Evolutionary conservation across 257 asterid genomes (phyloP).

Genomic region (Leonotis leonurus): DNA sequence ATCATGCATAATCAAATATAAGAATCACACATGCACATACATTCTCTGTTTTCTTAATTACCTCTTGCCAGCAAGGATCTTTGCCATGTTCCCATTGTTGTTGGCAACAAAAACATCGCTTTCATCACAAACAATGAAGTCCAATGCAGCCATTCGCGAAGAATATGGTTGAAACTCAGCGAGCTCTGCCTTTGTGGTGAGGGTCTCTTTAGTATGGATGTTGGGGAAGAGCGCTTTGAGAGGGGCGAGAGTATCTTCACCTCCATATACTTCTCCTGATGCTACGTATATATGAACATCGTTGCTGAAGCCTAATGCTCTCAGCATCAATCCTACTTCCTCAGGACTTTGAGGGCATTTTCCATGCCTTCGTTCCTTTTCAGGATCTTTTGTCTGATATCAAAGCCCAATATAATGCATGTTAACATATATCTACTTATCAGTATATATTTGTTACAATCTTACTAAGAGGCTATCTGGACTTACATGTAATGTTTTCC

Average conservation of each 20-base stretch:
- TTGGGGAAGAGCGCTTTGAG: slow-evolving; percentile 66
- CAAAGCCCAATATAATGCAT: neutral
- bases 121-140: slow-evolving; percentile 71
- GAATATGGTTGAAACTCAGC: slow-evolving; percentile 50
- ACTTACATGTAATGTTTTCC: slow-evolving; percentile 68
- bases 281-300: slow-evolving; percentile 73
- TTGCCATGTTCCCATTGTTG: slow-evolving; percentile 83
- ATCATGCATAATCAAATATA: neutral
- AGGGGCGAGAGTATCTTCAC: slow-evolving; percentile 58
- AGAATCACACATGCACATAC: neutral
- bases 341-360: slow-evolving; percentile 68
- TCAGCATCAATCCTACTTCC: slow-evolving; percentile 74
- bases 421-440: too few relatives aligned
- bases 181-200: slow-evolving; percentile 58
- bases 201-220: slow-evolving; percentile 57
- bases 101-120: slow-evolving; percentile 71
- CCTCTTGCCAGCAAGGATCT: slow-evolving; percentile 72
- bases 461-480: neutral
- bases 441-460: neutral
- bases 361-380: slow-evolving; percentile 60
- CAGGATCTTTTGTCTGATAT: slow-evolving; percentile 44
- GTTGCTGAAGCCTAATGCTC: slow-evolving; percentile 61
- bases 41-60: neutral
- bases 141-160: slow-evolving; percentile 81
- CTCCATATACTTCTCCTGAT: slow-evolving; percentile 73